Base-by-base conservation (phyloP, 1,284 basidiomycete genomes). In the Ceratobasidium sp. region DNA sequence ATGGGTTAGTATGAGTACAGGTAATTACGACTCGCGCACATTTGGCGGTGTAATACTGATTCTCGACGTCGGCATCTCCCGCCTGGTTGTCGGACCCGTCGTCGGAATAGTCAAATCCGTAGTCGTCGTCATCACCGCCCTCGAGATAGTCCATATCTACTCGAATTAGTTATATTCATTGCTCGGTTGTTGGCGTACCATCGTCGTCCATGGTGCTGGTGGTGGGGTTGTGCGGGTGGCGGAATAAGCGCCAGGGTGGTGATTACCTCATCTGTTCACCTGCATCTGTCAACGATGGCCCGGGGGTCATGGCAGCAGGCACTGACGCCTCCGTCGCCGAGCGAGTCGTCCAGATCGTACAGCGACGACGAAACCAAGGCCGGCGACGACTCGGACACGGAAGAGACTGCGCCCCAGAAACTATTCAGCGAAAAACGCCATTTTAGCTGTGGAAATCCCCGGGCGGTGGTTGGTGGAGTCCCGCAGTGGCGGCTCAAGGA, bases 21-120 rank as follows among this genome's bases (percentile, higher is more conserved):
- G 17, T 47, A 17, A 15, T 27, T 25, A 1, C n/a, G 49, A 31
- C 1, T 13, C 29, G 78, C 88, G 71, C 74, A 96, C 94, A 88
- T 79, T 99, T 99, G 12, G 97, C 97, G 60, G 90, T 92, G 80
- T 99, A 99, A 81, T 99, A 99, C 85, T 95, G 88, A 77, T 99
- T 99, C 83, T 99, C 97, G 52, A 98, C 88, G 78, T 98, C 96
- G n/a, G 90, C 92, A 70, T 87, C 91, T 45, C 86, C 92, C 10
- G 88, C 85, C 71, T 89, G 90, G 62, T 89, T 86, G 22, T 85
- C 94, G 40, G 92, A 92, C 40, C 91, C 93, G 71, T 89, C 90
- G 78, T 95, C 95, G 54, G 94, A 96, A 78, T 98, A 99, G 79
- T 97, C 94, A 78, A 98, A 98, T n/a, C n/a, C n/a, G n/a, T n/a